phyloP scores from a whole-genome alignment of 108 stramenopile species.

The Cylindrotheca closterium region DNA sequence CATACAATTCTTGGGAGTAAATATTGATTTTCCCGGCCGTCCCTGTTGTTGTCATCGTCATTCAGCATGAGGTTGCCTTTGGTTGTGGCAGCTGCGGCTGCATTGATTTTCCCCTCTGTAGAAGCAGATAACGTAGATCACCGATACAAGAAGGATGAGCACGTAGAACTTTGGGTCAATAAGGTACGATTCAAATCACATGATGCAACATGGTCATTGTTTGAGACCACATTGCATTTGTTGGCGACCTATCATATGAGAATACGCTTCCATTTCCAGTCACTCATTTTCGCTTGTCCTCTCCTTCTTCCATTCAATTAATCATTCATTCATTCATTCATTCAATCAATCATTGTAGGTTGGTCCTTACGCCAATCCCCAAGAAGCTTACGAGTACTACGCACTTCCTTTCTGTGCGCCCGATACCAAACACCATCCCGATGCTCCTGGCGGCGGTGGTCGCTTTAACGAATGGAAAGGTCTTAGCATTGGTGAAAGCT shows the following conservation, averaged over 20 bases:
- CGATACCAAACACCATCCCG: conserved; percentile 82
- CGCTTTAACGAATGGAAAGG: conserved; percentile 84
- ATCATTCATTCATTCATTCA: too few species aligned
- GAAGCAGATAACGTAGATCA: conserved; percentile 40
- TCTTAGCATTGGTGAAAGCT: conserved; percentile 73
- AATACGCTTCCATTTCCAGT: too few species aligned
- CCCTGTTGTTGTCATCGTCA: too few species aligned
- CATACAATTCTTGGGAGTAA: too few species aligned
- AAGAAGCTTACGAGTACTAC: conserved; percentile 99
- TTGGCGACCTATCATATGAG: too few species aligned
- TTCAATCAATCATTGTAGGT: conserved; percentile 53
- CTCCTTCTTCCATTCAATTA: background rate
- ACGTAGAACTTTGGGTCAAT: conserved; percentile 95
- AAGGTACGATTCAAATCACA: conserved; percentile 51
- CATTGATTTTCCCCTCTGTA: conserved; percentile 6
- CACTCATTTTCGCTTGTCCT: background rate
- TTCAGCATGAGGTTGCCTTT: conserved; percentile 21
- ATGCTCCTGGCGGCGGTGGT: conserved; percentile 50
- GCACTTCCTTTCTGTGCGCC: conserved; percentile 96
- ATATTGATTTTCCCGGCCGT: too few species aligned
- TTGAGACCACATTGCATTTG: background rate
- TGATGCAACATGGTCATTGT: conserved; percentile 16
- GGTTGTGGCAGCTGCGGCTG: conserved; percentile 19
- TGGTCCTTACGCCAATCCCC: conserved; percentile 98
- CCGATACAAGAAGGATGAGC: conserved; percentile 75